phyloP scores from a whole-genome alignment of 2,329 filamentous ascomycete genomes.

The Arachnopeziza araneosa region DNA sequence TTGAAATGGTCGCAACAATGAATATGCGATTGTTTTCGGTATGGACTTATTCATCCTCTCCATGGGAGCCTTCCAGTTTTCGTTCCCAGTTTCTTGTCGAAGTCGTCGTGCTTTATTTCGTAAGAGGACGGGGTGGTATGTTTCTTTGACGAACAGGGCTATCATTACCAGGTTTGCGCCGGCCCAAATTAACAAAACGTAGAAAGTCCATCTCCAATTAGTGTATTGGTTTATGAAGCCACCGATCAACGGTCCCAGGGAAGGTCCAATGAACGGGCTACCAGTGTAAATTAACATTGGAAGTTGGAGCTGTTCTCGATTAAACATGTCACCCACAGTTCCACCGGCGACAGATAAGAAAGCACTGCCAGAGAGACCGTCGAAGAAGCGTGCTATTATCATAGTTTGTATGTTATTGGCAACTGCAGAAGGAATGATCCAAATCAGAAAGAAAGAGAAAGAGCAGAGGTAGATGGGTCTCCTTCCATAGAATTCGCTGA shows the following conservation, averaged over 20 bases:
- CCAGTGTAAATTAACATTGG: constrained; percentile 81
- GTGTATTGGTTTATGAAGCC: constrained; percentile 77
- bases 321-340: constrained; percentile 78
- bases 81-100: constrained; percentile 71
- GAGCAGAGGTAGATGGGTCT: constrained; percentile 74
- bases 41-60: constrained; percentile 70
- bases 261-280: constrained; percentile 58
- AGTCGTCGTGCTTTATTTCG: constrained; percentile 64
- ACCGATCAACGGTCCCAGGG: constrained; percentile 56
- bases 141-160: constrained; percentile 74
- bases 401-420: constrained; percentile 78
- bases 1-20: constrained; percentile 61
- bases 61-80: constrained; percentile 69
- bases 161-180: constrained; percentile 59
- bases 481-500: constrained; percentile 67
- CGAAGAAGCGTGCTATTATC: constrained; percentile 71
- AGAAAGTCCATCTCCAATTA: constrained; percentile 79
- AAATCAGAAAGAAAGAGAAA: constrained; percentile 70
- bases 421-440: constrained; percentile 75
- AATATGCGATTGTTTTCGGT: constrained; percentile 49
- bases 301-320: constrained; percentile 59
- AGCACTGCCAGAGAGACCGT: constrained; percentile 64
- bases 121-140: constrained; percentile 73
- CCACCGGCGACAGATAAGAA: constrained; percentile 74
- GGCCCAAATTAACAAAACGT: constrained; percentile 77